Evolutionary conservation across 139 green algal genomes (phyloP).

Genomic region (Volvox africanus): DNA sequence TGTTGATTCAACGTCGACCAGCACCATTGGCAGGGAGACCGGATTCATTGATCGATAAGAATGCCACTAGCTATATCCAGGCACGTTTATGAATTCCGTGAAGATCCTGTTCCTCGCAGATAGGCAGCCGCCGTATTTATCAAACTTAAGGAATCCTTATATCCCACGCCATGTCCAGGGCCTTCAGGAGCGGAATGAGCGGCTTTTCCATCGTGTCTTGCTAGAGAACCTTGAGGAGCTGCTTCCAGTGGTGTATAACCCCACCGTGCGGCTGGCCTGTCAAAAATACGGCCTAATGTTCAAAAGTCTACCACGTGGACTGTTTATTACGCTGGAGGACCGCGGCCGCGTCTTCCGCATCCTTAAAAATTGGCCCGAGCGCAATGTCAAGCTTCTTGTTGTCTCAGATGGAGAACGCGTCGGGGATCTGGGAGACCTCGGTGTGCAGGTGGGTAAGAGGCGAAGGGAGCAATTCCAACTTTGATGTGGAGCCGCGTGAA

Average conservation of each 20-base stretch:
- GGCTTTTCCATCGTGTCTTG: slow-evolving; percentile 91
- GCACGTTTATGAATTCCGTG: no score
- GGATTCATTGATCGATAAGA: no score
- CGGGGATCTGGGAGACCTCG: slow-evolving; percentile 80
- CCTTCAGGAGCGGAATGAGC: slow-evolving; percentile 86
- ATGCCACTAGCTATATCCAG: no score
- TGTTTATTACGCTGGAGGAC: slow-evolving; percentile 91
- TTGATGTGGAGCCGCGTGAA: no score
- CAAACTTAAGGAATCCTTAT: no score
- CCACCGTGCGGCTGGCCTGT: slow-evolving; percentile 43
- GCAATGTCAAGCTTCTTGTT: slow-evolving; percentile 85
- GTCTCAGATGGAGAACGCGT: slow-evolving; percentile 88
- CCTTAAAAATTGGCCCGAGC: slow-evolving; percentile 94
- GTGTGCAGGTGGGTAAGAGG: slow-evolving; percentile 70
- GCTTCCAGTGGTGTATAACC: slow-evolving; percentile 73
- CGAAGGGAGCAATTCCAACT: no score
- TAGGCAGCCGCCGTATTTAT: no score
- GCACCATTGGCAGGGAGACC: no score
- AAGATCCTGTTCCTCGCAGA: no score
- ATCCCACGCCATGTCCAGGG: not conserved
- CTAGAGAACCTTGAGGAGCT: slow-evolving; percentile 89
- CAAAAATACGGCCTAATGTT: slow-evolving; percentile 66
- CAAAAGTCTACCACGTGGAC: slow-evolving; percentile 78
- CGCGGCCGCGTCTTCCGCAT: slow-evolving; percentile 76
- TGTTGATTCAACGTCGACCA: no score